Evolutionary conservation across 768 basidiomycete species (phyloP).

Genomic region (Filobasidium floriforme): DNA sequence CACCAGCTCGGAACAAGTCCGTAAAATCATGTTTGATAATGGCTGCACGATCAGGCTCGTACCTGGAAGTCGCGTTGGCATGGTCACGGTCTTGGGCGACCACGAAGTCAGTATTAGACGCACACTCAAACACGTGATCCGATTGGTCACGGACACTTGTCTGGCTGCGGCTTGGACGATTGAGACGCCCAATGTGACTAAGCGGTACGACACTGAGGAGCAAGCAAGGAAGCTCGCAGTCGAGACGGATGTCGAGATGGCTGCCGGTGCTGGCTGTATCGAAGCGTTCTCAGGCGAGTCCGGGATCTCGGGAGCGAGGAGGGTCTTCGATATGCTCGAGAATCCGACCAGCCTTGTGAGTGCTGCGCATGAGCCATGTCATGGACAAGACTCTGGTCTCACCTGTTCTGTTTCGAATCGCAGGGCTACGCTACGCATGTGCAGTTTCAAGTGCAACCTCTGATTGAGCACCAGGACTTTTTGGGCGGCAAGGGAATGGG

Average conservation of each 20-base stretch:
- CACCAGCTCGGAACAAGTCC: slow-evolving; percentile 77
- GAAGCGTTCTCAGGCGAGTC: neutral
- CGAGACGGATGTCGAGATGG: slow-evolving; percentile 6
- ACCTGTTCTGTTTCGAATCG: neutral
- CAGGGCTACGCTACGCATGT: slow-evolving; percentile 47
- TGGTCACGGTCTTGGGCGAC: slow-evolving; percentile 91
- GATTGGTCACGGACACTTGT: slow-evolving; percentile 91
- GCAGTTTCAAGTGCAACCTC: slow-evolving; percentile 93
- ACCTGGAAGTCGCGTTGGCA: slow-evolving; percentile 79
- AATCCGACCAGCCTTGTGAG: neutral
- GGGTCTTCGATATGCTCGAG: slow-evolving; percentile 3
- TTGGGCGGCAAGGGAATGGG: slow-evolving; percentile 98
- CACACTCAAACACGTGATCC: slow-evolving; percentile 89
- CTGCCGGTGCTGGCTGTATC: neutral
- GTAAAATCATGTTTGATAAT: slow-evolving; percentile 88
- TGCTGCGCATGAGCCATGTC: neutral
- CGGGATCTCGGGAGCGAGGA: neutral
- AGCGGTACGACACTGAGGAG: slow-evolving; percentile 74
- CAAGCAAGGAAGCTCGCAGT: slow-evolving; percentile 59
- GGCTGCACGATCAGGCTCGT: slow-evolving; percentile 93
- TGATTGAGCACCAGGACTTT: slow-evolving; percentile 96
- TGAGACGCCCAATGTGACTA: slow-evolving; percentile 82
- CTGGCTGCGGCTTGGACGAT: slow-evolving; percentile 96
- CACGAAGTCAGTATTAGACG: slow-evolving; percentile 87
- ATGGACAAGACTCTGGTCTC: neutral